Base-by-base conservation (phyloP, 106 monocot species). In the Dioscorea dumetorum region DNA sequence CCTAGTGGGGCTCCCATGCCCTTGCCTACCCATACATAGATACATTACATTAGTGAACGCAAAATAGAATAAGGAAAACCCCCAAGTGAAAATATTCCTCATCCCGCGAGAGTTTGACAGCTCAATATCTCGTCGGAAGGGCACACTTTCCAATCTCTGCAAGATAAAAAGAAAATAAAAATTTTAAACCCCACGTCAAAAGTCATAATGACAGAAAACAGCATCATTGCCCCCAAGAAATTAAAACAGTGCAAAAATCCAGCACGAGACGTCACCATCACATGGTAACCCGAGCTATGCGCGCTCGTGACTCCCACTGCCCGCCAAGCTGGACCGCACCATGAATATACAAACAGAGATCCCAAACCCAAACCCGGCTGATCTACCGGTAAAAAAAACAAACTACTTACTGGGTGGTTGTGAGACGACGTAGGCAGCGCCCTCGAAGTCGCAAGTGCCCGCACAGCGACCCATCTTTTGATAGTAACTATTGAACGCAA, bases 401-500 rank as follows among this genome's bases (percentile, higher is more conserved):
- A 17, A 51, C 1, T 51, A 51, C 51, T 54, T 18, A 54, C 54
- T 54, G 54, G 54, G 54, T 8, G 5, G 2, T 19, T 54, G 54
- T 5, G 54, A 54, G 54, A 54, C 54, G 54, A 54, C 54, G 54
- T 54, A 54, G 12, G 12, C 54, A 19, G 54, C 54, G 54, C 54
- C 54, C 54, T 12, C 12, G 12, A 54, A 54, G 54, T 54, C 54
- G 54, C 54, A 54, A 14, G 54, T 18, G 54, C 54, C 54, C 0
- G 54, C 54, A 14, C 4, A 3, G 54, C 54, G 54, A 14, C 54
- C 54, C 54, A 13, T 73, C 60, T 50, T 73, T 73, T 84, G 87
- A 79, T 86, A 91, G 61, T 91, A 87, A 60, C 84, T 87, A 72
- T 91, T 91, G 77, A 88, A 91, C 49, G 88, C 91, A 13, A 61